A percentile compares a stretch with the other conserved stretches of the same genome.
These are phyloP conservation scores for Globisporangium cederbergense DNA, from an alignment of 352 stramenopile species.

Conservation along the genomic window DNA sequence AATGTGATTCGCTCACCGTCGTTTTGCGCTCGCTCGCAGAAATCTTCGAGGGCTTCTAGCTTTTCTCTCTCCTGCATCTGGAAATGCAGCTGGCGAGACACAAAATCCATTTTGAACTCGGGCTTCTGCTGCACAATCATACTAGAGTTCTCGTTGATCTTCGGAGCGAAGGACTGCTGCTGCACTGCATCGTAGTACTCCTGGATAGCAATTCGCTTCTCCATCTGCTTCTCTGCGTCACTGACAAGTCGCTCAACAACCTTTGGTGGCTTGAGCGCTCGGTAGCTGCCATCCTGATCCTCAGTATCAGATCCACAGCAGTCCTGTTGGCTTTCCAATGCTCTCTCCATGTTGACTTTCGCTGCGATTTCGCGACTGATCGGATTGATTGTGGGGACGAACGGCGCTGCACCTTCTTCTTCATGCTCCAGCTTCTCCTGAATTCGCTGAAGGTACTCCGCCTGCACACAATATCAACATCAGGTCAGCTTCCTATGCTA, in stretches of 20 bases:
- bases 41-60: conserved; percentile 49
- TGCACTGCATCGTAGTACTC: conserved; percentile 70
- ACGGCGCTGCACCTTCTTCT: conserved; percentile 29
- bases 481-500: background rate
- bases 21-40: conserved; percentile 30
- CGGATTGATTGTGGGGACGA: conserved; percentile 58
- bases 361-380: conserved; percentile 63
- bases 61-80: conserved; percentile 61
- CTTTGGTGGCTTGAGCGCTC: conserved; percentile 18
- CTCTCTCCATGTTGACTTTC: conserved; percentile 33
- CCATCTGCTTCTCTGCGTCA: conserved; percentile 41
- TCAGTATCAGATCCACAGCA: conserved; percentile 5
- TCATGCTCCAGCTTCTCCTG: conserved; percentile 46
- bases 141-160: conserved; percentile 52
- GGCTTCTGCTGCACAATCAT: conserved; percentile 53
- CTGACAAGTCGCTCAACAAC: conserved; percentile 57
- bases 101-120: conserved; percentile 79
- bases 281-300: conserved; percentile 3
- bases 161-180: conserved; percentile 52
- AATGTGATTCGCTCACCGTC: conserved; percentile 48
- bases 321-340: conserved; percentile 9
- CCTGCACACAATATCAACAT: conserved; percentile 19
- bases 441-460: conserved; percentile 41
- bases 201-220: conserved; percentile 55
- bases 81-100: conserved; percentile 66